Conservation (phyloP, 768 basidiomycete genomes). For the Harrya chromipes region DNA sequence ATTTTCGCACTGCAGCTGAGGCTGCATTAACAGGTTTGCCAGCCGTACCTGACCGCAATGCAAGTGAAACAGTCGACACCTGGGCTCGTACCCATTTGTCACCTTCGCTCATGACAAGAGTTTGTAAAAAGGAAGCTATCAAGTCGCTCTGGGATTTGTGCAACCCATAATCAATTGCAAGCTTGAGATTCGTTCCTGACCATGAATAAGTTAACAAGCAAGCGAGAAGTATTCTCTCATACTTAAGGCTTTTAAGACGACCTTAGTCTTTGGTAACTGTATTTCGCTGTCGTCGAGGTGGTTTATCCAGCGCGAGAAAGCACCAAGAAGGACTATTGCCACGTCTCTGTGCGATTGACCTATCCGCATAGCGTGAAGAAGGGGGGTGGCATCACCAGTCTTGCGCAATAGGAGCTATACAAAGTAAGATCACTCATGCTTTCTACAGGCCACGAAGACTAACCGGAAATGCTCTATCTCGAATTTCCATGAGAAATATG, state of each 20-base stretch:
- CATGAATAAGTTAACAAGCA: slow-evolving; percentile 70
- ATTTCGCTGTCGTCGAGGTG: slow-evolving; percentile 81
- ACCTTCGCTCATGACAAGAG: slow-evolving; percentile 94
- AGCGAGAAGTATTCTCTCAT: slow-evolving; percentile 60
- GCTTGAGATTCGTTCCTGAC: slow-evolving; percentile 77
- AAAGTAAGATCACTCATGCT: neutral
- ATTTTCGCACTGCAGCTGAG: slow-evolving; percentile 72
- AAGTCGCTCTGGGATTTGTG: slow-evolving; percentile 78
- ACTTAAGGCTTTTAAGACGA: slow-evolving; percentile 78
- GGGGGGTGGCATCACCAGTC: slow-evolving; percentile 81
- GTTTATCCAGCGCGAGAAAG: slow-evolving; percentile 91
- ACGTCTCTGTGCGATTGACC: slow-evolving; percentile 75
- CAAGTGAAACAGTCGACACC: slow-evolving; percentile 62
- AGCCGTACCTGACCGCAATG: slow-evolving; percentile 62
- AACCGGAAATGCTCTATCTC: slow-evolving; percentile 79
- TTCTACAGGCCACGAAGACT: slow-evolving; percentile 24
- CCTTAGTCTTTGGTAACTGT: slow-evolving; percentile 59
- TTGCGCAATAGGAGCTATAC: slow-evolving; percentile 74
- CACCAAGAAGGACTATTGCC: slow-evolving; percentile 83
- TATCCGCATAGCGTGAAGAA: slow-evolving; percentile 87
- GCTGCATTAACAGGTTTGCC: slow-evolving; percentile 78
- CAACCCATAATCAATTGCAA: slow-evolving; percentile 88
- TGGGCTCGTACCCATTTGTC: slow-evolving; percentile 84
- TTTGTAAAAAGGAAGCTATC: slow-evolving; percentile 91
- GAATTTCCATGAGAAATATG: slow-evolving; percentile 76